A percentile compares a stretch with the other conserved stretches of the same genome.
phyloP scores from a whole-genome alignment of 495 filamentous ascomycete species.

The Evansstolkia leycettana region DNA sequence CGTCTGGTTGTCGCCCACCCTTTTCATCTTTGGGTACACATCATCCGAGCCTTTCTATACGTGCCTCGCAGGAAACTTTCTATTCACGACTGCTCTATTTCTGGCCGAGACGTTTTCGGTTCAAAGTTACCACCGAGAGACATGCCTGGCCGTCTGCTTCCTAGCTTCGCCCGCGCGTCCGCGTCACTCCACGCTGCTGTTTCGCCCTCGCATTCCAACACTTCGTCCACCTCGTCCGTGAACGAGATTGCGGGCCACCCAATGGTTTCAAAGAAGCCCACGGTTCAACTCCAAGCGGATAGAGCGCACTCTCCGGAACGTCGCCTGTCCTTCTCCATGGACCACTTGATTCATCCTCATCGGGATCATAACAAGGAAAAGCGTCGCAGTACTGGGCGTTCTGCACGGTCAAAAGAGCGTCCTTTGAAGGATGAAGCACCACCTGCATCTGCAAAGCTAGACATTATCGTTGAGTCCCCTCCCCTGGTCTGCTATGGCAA shows the following conservation, averaged over 20 bases:
- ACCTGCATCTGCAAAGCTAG: constrained; percentile 43
- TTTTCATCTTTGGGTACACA: no score
- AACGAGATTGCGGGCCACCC: constrained; percentile 23
- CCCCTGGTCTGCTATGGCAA: constrained; percentile 75
- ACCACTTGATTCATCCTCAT: constrained; percentile 34
- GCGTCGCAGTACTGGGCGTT: constrained; percentile 23
- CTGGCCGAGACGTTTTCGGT: not conserved
- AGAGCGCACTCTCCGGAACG: constrained; percentile 30
- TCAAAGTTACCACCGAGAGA: constrained; percentile 1
- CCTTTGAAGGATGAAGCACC: constrained; percentile 13
- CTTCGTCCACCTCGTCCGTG: constrained; percentile 31
- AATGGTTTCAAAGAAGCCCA: constrained; percentile 19
- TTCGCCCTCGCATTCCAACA: constrained; percentile 25
- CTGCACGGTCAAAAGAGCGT: constrained; percentile 30
- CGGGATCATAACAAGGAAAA: constrained; percentile 33
- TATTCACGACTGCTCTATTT: not conserved
- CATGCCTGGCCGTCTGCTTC: constrained; percentile 37
- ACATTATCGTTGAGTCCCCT: constrained; percentile 77
- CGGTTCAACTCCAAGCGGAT: constrained; percentile 13
- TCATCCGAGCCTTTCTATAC: no score
- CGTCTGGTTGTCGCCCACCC: no score
- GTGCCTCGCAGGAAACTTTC: no score
- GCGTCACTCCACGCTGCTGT: constrained; percentile 21
- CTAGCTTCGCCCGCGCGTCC: constrained; percentile 32
- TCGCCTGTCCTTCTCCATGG: constrained; percentile 31